These are phyloP conservation scores for Coemansia sp. DNA, from an alignment of 192 early-diverging fungal species.

Conservation along the genomic window DNA sequence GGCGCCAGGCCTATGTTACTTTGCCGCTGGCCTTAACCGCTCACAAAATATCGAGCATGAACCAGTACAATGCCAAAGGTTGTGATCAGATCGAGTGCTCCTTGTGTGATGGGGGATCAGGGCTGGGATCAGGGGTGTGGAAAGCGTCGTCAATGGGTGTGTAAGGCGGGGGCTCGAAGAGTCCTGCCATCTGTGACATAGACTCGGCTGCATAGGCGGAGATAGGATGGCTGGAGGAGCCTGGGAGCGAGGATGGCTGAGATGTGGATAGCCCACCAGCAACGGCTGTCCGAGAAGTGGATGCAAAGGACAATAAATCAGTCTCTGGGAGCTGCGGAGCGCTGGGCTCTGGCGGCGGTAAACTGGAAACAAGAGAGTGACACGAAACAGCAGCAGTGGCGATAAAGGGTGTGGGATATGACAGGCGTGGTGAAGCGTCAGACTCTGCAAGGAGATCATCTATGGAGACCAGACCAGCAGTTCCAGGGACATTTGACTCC, in stretches of 20 bases:
- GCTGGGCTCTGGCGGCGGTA: slow-evolving; percentile 15
- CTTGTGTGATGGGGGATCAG: slow-evolving; percentile 1
- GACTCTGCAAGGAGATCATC: slow-evolving; percentile 9
- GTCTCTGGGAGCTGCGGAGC: slow-evolving; percentile 8
- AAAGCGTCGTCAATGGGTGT: slow-evolving; percentile 18
- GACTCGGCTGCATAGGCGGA: background rate
- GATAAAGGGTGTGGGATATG: slow-evolving; percentile 17
- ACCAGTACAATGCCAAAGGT: background rate
- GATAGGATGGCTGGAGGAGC: background rate
- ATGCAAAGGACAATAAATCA: background rate
- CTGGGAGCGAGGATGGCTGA: background rate
- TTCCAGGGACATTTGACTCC: background rate
- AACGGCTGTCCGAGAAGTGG: background rate
- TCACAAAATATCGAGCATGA: no score
- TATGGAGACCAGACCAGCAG: background rate
- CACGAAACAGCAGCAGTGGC: slow-evolving; percentile 2
- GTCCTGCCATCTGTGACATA: background rate
- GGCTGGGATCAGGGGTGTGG: background rate
- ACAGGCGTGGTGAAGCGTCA: background rate
- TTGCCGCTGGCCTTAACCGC: no score
- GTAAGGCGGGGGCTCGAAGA: slow-evolving; percentile 29
- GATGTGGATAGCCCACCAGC: background rate
- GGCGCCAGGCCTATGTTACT: no score
- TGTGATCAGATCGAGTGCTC: background rate
- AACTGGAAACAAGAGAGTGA: background rate